These are phyloP conservation scores for Polygonum maritimum DNA, from an alignment of 148 eudicot species.

Conservation along the genomic window DNA sequence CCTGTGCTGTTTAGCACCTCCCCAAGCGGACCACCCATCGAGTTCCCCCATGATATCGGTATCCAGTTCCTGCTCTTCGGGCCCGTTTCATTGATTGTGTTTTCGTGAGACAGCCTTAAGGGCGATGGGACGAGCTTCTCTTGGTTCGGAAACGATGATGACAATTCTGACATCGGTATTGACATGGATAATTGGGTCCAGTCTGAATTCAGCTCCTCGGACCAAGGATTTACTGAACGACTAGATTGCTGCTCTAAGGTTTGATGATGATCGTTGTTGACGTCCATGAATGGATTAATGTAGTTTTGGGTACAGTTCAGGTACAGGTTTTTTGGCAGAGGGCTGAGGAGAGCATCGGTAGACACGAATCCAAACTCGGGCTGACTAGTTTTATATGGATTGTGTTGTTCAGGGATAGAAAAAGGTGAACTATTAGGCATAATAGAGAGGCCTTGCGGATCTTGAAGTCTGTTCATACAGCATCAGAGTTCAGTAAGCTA, in stretches of 20 bases:
- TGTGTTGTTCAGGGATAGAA: slow-evolving; percentile 37
- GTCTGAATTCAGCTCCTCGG: slow-evolving; percentile 62
- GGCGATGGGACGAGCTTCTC: slow-evolving; percentile 19
- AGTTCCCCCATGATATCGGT: slow-evolving; percentile 49
- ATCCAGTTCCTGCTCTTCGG: slow-evolving; percentile 36
- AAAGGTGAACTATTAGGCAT: slow-evolving; percentile 32
- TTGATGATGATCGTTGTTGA: slow-evolving; percentile 27
- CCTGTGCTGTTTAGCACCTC: slow-evolving; percentile 50
- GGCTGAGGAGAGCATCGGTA: slow-evolving; percentile 48
- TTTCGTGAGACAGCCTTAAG: not conserved
- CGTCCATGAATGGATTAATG: slow-evolving; percentile 26
- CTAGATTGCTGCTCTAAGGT: slow-evolving; percentile 27
- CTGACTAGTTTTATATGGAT: slow-evolving; percentile 22
- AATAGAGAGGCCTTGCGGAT: slow-evolving; percentile 31
- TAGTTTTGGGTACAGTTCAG: slow-evolving; percentile 20
- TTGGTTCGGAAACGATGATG: slow-evolving; percentile 39
- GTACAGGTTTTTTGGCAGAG: slow-evolving; percentile 37
- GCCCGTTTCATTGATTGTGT: not conserved
- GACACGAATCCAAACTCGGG: slow-evolving; percentile 53
- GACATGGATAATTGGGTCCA: slow-evolving; percentile 94
- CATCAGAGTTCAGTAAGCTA: not conserved
- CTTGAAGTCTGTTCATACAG: slow-evolving; percentile 39
- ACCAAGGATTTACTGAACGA: slow-evolving; percentile 27
- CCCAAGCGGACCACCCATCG: slow-evolving; percentile 69
- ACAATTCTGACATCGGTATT: slow-evolving; percentile 49